Conservation (phyloP, 1,284 basidiomycete species). For the Inonotus hispidus region DNA sequence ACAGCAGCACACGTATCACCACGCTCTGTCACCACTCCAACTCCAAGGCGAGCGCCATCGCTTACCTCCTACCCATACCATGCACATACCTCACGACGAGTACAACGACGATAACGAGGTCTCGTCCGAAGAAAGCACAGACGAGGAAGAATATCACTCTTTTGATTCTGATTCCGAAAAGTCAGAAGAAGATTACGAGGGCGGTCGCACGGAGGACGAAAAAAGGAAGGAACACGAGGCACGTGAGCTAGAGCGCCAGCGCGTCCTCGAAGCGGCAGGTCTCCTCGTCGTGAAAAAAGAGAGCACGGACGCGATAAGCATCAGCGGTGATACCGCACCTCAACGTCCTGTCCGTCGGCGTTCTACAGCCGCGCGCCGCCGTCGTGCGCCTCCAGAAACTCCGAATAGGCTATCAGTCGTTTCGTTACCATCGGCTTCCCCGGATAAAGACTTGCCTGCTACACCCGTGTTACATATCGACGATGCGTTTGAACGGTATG, state of each 20-base stretch:
- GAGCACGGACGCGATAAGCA: slow-evolving; percentile 19
- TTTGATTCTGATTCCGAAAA: slow-evolving; percentile 39
- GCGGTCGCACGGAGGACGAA: slow-evolving; percentile 38
- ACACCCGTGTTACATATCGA: slow-evolving; percentile 38
- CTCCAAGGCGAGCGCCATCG: neutral
- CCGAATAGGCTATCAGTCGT: slow-evolving; percentile 30
- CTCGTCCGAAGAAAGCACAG: neutral
- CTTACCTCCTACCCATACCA: neutral
- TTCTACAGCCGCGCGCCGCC: slow-evolving; percentile 27
- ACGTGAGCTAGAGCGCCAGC: slow-evolving; percentile 71
- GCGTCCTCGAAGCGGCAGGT: slow-evolving; percentile 85
- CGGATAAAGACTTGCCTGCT: slow-evolving; percentile 50
- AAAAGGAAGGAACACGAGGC: slow-evolving; percentile 52
- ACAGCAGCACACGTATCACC: neutral
- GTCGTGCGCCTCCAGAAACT: slow-evolving; percentile 50
- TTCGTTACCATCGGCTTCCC: slow-evolving; percentile 21
- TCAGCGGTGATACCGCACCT: slow-evolving; percentile 38
- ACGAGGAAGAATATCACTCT: slow-evolving; percentile 33
- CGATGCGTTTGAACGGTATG: slow-evolving; percentile 58
- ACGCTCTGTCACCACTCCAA: neutral
- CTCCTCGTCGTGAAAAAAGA: slow-evolving; percentile 63
- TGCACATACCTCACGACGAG: slow-evolving; percentile 9
- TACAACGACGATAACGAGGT: neutral
- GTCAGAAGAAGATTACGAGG: slow-evolving; percentile 39
- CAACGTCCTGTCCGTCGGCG: slow-evolving; percentile 25